Percentiles rank a stretch among this genome's conserved stretches.
phyloP scores from a whole-genome alignment of 1,284 basidiomycete genomes.

The Pulveroboletus sp. region DNA sequence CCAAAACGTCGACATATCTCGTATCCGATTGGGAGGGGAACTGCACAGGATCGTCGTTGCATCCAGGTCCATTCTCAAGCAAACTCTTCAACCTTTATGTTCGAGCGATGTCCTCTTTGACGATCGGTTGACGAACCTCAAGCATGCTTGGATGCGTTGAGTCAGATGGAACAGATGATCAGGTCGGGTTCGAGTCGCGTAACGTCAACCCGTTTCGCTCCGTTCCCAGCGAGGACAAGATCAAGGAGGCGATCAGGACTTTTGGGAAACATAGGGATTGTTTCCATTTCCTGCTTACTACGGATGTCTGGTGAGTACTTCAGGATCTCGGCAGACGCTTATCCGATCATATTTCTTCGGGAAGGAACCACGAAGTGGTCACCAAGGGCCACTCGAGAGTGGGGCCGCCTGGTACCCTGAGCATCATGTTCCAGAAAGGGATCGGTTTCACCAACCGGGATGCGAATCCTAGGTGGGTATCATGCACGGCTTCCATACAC shows the following conservation, averaged over 20 bases:
- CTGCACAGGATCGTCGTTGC: background rate
- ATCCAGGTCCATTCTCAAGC: background rate
- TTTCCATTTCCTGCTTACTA: constrained; percentile 4
- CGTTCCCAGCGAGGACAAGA: background rate
- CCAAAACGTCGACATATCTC: background rate
- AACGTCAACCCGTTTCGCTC: background rate
- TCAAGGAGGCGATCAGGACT: background rate
- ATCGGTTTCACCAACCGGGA: too few species aligned
- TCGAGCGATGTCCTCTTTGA: too few species aligned
- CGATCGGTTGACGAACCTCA: too few species aligned
- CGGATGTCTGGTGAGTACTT: constrained; percentile 1
- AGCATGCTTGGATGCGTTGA: too few species aligned
- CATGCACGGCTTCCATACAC: too few species aligned
- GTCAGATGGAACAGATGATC: too few species aligned
- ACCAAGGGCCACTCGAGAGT: background rate
- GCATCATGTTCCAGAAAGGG: too few species aligned
- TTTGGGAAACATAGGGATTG: background rate
- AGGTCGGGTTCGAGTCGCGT: too few species aligned
- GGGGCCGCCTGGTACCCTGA: too few species aligned
- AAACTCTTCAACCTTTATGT: background rate
- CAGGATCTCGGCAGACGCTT: background rate
- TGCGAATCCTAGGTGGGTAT: too few species aligned
- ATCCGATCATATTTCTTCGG: background rate
- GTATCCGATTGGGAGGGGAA: background rate
- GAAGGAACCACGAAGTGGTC: background rate